These are phyloP conservation scores for Entomortierella parvispora DNA, from an alignment of 192 early-diverging fungal genomes.

Conservation along the genomic window DNA sequence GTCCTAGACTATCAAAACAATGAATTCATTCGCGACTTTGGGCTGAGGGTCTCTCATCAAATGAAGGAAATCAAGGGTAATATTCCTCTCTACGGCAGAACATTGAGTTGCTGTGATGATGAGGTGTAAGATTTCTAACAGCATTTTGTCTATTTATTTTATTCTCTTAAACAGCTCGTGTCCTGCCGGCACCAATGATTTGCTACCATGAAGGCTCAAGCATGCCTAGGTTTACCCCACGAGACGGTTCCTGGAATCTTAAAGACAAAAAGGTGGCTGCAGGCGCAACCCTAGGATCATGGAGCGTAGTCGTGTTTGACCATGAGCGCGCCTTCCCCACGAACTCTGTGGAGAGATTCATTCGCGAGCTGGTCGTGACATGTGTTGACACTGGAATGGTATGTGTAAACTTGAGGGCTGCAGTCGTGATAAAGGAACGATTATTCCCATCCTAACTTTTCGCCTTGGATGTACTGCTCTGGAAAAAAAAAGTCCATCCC, in stretches of 20 bases:
- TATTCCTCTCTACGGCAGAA: too few relatives aligned
- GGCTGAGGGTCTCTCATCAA: slow-evolving; percentile 70
- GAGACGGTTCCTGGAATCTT: slow-evolving; percentile 90
- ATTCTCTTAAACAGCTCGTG: slow-evolving; percentile 70
- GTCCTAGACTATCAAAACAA: slow-evolving; percentile 72
- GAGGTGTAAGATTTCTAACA: slow-evolving; percentile 9
- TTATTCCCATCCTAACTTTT: too few relatives aligned
- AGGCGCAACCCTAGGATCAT: slow-evolving; percentile 80
- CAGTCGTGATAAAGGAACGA: too few relatives aligned
- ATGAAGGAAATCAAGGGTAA: slow-evolving; percentile 70
- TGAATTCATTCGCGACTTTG: slow-evolving; percentile 83
- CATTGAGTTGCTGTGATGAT: too few relatives aligned
- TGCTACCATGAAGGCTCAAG: slow-evolving; percentile 65
- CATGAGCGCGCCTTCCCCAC: slow-evolving; percentile 61
- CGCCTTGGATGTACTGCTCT: too few relatives aligned
- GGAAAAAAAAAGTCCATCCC: too few relatives aligned
- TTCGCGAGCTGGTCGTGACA: slow-evolving; percentile 77
- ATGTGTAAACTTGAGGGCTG: too few relatives aligned
- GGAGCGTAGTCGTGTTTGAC: slow-evolving; percentile 85
- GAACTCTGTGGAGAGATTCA: slow-evolving; percentile 71
- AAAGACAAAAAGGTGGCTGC: slow-evolving; percentile 80
- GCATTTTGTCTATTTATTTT: too few relatives aligned
- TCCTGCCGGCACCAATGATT: slow-evolving; percentile 83
- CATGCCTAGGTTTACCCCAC: slow-evolving; percentile 60
- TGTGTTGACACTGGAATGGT: slow-evolving; percentile 80